Conservation (phyloP, 2,329 filamentous ascomycete species). For the Fusarium fujikuroi region DNA sequence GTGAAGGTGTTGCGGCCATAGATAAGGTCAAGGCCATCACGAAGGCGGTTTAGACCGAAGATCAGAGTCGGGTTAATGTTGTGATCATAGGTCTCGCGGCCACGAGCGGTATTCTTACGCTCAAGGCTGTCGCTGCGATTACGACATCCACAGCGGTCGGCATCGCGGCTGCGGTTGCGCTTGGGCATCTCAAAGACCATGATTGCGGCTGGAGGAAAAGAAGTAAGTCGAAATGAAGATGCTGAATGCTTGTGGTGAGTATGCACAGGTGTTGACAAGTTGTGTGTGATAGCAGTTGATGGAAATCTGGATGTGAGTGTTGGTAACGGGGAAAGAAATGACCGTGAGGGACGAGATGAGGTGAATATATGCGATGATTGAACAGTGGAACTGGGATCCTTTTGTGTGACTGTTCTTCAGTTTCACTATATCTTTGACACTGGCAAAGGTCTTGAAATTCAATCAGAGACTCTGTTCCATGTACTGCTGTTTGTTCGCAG, state of each 20-base stretch:
- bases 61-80: neutral
- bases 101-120: neutral
- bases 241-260: neutral
- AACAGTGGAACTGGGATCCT: neutral
- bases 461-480: neutral
- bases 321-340: neutral
- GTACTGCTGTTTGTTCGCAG: neutral
- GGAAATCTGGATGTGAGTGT: neutral
- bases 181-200: neutral
- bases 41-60: neutral
- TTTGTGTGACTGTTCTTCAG: neutral
- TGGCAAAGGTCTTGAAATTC: neutral
- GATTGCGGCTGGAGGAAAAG: too few species aligned
- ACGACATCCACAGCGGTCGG: neutral
- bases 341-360: fast-evolving
- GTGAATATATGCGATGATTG: neutral
- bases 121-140: neutral
- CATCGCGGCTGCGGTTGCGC: neutral
- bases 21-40: neutral
- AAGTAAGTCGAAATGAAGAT: neutral
- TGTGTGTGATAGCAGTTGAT: neutral
- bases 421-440: neutral
- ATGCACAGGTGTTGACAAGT: neutral
- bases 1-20: constrained; percentile 9
- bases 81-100: neutral